Conservation (phyloP, 2,329 filamentous ascomycete species). For the Didymella keratinophila region DNA sequence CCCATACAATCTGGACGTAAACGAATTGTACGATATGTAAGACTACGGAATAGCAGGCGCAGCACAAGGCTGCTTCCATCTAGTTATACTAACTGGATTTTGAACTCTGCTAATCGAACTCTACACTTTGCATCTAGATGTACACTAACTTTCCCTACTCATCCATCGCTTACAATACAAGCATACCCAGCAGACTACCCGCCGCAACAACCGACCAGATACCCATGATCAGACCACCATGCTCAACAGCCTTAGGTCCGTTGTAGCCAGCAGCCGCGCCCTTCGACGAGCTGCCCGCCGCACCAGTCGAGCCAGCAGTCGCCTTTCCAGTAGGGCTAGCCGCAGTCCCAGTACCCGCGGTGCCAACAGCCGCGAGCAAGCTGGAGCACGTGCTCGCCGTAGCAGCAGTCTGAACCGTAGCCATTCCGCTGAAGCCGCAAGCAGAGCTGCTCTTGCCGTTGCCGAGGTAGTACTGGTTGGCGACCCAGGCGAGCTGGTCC, state of each 20-base stretch:
- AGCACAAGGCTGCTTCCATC: background rate
- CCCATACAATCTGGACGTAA: slow-evolving; percentile 1
- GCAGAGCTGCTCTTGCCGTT: slow-evolving; percentile 59
- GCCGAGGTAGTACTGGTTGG: slow-evolving; percentile 73
- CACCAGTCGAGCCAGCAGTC: slow-evolving; percentile 28
- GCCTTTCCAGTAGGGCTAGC: slow-evolving; percentile 43
- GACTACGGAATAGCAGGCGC: background rate
- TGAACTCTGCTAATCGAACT: background rate
- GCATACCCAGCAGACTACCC: slow-evolving; percentile 40
- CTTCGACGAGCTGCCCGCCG: slow-evolving; percentile 29
- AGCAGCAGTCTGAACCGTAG: slow-evolving; percentile 60
- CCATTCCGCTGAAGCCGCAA: slow-evolving; percentile 75
- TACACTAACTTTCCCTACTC: background rate
- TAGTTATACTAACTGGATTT: background rate
- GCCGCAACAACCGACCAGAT: slow-evolving; percentile 33
- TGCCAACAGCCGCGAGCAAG: slow-evolving; percentile 69
- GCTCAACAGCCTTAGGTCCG: slow-evolving; percentile 35
- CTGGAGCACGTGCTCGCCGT: slow-evolving; percentile 62
- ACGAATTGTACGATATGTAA: slow-evolving; percentile 12
- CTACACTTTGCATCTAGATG: background rate
- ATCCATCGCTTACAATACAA: slow-evolving; percentile 27
- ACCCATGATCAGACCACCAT: slow-evolving; percentile 33
- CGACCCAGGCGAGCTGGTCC: slow-evolving; percentile 75
- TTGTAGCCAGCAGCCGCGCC: slow-evolving; percentile 33
- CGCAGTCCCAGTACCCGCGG: slow-evolving; percentile 64